These are phyloP conservation scores for Aquilaria sinensis DNA, from an alignment of 345 rosid genomes.

Conservation along the genomic window DNA sequence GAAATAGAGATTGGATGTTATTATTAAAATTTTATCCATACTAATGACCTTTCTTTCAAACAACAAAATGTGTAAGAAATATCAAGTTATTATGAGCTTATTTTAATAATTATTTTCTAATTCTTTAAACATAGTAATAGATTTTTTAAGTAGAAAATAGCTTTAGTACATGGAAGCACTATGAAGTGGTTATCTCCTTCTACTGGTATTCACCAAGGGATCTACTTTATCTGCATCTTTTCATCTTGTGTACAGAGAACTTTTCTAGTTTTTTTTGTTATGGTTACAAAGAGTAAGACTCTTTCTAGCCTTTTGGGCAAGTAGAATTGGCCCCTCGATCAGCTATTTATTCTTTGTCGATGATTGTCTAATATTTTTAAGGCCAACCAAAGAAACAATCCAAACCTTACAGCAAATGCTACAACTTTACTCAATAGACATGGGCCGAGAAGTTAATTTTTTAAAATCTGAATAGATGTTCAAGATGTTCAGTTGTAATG, in stretches of 20 bases:
- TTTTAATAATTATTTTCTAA: too few relatives aligned
- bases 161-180: not conserved
- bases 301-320: not conserved
- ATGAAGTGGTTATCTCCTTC: not conserved
- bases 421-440: not conserved
- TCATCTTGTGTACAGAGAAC: not conserved
- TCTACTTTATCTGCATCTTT: not conserved
- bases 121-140: too few relatives aligned
- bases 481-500: not conserved
- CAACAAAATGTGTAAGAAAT: too few relatives aligned
- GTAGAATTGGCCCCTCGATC: not conserved
- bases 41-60: too few relatives aligned
- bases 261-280: too few relatives aligned
- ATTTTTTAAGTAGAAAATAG: too few relatives aligned
- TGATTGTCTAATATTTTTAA: too few relatives aligned
- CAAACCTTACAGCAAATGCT: not conserved
- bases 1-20: too few relatives aligned
- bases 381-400: not conserved
- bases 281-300: not conserved
- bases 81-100: too few relatives aligned
- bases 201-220: not conserved
- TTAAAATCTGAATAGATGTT: not conserved
- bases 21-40: too few relatives aligned
- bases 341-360: not conserved
- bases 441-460: not conserved